Conservation (phyloP, 2,329 filamentous ascomycete genomes). For the Cladobotryum mycophilum region DNA sequence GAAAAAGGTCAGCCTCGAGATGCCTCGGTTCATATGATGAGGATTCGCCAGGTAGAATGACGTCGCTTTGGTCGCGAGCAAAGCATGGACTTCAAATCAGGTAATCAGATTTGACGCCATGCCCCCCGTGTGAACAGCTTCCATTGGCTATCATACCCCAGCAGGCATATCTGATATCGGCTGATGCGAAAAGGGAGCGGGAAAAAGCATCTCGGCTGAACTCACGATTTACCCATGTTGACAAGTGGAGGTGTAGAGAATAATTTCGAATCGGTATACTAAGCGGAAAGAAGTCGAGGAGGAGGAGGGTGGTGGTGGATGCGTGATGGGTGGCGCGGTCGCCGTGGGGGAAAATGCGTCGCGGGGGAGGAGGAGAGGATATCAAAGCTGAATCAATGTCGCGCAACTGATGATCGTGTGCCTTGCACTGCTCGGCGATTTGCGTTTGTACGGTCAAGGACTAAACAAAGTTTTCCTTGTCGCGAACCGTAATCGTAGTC, state of each 20-base stretch:
- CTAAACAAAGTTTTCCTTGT: too few relatives aligned
- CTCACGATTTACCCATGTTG: conserved; percentile 13
- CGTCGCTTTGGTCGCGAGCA: not conserved
- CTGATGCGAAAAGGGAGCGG: not conserved
- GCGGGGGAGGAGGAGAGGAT: not conserved
- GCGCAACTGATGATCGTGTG: not conserved
- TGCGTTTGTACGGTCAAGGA: not conserved
- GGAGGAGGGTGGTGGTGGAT: not conserved
- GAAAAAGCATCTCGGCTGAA: not conserved
- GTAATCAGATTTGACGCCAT: not conserved
- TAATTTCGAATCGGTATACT: too few relatives aligned
- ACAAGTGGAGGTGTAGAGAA: too few relatives aligned
- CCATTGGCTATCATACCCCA: not conserved
- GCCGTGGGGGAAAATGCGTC: not conserved
- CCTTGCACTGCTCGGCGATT: not conserved
- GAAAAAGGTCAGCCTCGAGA: not conserved
- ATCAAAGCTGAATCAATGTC: not conserved
- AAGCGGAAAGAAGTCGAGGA: not conserved
- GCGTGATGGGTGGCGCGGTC: not conserved
- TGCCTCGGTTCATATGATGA: not conserved
- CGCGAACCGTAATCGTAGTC: too few relatives aligned
- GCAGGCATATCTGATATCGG: not conserved
- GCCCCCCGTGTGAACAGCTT: not conserved
- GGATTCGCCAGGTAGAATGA: not conserved
- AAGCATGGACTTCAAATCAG: not conserved